phyloP scores from a whole-genome alignment of 805 yeast species.

The Blastobotrys robertii region DNA sequence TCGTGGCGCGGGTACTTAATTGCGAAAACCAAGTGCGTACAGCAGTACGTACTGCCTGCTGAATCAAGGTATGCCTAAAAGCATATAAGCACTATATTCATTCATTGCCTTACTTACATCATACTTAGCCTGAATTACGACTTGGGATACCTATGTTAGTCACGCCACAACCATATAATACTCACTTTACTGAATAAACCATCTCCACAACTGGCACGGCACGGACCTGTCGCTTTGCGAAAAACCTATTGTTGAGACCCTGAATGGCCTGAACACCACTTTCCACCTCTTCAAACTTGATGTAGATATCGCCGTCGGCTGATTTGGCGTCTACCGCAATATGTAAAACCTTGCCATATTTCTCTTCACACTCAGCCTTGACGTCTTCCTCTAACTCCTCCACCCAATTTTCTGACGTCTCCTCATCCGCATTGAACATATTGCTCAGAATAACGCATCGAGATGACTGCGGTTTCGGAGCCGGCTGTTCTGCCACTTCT shows the following conservation, averaged over 20 bases:
- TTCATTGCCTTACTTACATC: not conserved
- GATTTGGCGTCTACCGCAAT: slow-evolving; percentile 21
- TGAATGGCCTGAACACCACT: slow-evolving; percentile 24
- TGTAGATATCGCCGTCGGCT: slow-evolving; percentile 25
- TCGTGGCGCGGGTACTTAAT: too few relatives aligned
- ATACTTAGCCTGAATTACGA: not conserved
- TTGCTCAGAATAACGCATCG: slow-evolving; percentile 23
- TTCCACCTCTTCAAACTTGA: slow-evolving; percentile 21
- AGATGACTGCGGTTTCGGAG: slow-evolving; percentile 10
- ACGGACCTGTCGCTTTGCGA: slow-evolving; percentile 26
- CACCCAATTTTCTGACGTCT: slow-evolving; percentile 25
- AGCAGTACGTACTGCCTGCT: too few relatives aligned
- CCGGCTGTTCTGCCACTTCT: not conserved
- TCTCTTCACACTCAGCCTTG: slow-evolving; percentile 28
- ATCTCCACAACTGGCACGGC: slow-evolving; percentile 25
- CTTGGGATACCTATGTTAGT: not conserved
- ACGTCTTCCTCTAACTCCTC: slow-evolving; percentile 29
- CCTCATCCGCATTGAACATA: slow-evolving; percentile 27
- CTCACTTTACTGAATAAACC: slow-evolving; percentile 23
- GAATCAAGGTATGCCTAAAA: too few relatives aligned
- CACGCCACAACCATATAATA: not conserved
- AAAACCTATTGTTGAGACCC: slow-evolving; percentile 28
- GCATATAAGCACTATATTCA: too few relatives aligned
- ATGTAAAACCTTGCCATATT: slow-evolving; percentile 27
- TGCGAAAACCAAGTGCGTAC: too few relatives aligned